Base-by-base conservation (phyloP, 2,329 filamentous ascomycete species). In the Thielaviopsis cerberus region DNA sequence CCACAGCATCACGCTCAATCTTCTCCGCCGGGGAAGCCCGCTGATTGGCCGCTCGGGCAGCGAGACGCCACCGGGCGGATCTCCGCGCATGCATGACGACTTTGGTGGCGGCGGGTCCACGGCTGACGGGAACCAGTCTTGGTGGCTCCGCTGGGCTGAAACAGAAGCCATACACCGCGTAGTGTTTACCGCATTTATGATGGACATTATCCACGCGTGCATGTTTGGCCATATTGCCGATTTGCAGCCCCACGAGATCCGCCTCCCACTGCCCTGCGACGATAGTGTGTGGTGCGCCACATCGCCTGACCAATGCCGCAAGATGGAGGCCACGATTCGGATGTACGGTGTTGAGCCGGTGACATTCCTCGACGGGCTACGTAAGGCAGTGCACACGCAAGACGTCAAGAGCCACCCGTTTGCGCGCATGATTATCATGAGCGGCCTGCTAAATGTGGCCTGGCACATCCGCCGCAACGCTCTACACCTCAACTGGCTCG, bases 391-490 rank as follows among this genome's bases (percentile, higher is more conserved):
- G 2, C 90, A 91, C 62, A 85, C 85, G 1, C 81, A 90, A 62
- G 81, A 81, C 53, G 88, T 95, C 17, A 81, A 82, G 57, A 94
- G 89, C 1, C 91, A 94, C 66, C 83, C 86, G 0, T 94, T 95
- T 66, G 89, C 89, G 1, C 81, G 89, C 54, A 92, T 88, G 64
- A 89, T 94, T 62, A 79, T 96, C 64, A 94, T 95, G 84, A 86
- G 86, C 1, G 89, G 90, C 0, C 72, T 96, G 37, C 73, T 95
- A n/a, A 92, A 86, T 63, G 86, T 95, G 4, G 89, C 85, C 61
- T 95, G 88, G 88, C 89, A 95, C 65, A 82, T 95, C 73, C 88
- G 86, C 63, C 87, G 90, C 69, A 79, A 87, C 64, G 88, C 94
- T 67, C 79, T 90, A 3, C 88, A 94, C 69, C 80, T 92, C 26